Base-by-base conservation (phyloP, 2,329 filamentous ascomycete genomes). In the Penicillium sp. region DNA sequence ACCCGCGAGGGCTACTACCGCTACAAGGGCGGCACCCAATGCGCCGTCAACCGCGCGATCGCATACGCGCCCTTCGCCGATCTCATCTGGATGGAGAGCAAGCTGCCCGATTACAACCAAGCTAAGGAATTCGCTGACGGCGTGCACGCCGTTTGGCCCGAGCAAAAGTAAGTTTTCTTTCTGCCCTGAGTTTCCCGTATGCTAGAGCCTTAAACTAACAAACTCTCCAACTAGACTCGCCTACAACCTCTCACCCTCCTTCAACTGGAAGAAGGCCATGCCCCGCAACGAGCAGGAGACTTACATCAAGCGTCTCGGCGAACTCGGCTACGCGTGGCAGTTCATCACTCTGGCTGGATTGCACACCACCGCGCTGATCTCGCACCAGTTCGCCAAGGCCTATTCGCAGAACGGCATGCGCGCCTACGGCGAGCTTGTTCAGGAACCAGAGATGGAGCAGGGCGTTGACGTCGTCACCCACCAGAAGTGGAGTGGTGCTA, bases 241-340 rank as follows among this genome's bases (percentile, higher is more conserved):
- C 6, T 99, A 99, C 82, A 99, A 99, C 82, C 87, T 99, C 61
- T 97, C 91, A 0, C 94, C 94, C 31, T 96, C 91, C 4, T 99
- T 99, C 88, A 99, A 99, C 85, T 99, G 94, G 94, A 97, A 97
- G 82, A 83, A 91, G 55, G 94, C 93, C 67, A 97, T 97, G 92
- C 83, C 90, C 42, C 86, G 89, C 63, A 82, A 83, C 50, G 93
- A 97, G 74, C 94, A 99, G 79, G 91, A 96, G 79, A 99, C 94
- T 21, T 99, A 97, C 80, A 99, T 99, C 79, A 81, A 86, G 60
- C 90, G 94, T 40, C 88, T 99, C 39, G 91, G 87, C 58, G 70
- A 79, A 60, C 84, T 99, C 46, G 94, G 94, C 60, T 99, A 99
- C 84, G 96, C 91, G 85, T 99, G 94, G 94, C 94, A 99, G 77